Evolutionary conservation across 2,329 filamentous ascomycete species (phyloP).

Genomic region (Fusarium solani-melongenae): DNA sequence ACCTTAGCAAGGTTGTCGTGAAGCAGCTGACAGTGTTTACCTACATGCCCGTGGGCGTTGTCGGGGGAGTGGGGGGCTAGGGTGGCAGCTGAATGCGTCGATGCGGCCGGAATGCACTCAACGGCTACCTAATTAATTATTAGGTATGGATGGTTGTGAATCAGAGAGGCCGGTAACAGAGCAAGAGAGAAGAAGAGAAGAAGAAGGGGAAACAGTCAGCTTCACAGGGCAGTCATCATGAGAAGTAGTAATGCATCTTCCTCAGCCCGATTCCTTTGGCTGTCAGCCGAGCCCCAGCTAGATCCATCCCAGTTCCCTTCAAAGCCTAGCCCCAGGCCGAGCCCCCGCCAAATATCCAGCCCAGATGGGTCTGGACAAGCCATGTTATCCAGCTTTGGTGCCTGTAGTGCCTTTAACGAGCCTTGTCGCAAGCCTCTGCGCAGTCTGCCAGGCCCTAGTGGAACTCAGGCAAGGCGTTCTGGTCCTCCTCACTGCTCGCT

Average conservation of each 20-base stretch:
- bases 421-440: conserved; percentile 19
- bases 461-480: conserved; percentile 5
- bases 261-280: conserved; percentile 21
- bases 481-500: neutral
- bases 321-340: conserved; percentile 31
- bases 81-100: neutral
- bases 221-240: neutral
- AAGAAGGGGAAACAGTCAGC: neutral
- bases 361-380: conserved; percentile 36
- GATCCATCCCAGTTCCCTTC: conserved; percentile 21
- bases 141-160: neutral
- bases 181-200: neutral
- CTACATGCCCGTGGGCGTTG: neutral
- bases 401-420: neutral
- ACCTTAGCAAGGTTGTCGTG: neutral
- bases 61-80: neutral
- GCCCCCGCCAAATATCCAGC: conserved; percentile 36
- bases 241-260: conserved; percentile 7
- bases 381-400: conserved; percentile 13
- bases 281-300: conserved; percentile 37
- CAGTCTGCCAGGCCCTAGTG: neutral
- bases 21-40: neutral
- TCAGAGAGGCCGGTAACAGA: neutral
- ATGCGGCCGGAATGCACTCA: neutral
- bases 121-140: neutral